A percentile compares a stretch with the other conserved stretches of the same genome.
Conservation (phyloP, 2,329 filamentous ascomycete species). For the Stagonosporopsis tanaceti region DNA sequence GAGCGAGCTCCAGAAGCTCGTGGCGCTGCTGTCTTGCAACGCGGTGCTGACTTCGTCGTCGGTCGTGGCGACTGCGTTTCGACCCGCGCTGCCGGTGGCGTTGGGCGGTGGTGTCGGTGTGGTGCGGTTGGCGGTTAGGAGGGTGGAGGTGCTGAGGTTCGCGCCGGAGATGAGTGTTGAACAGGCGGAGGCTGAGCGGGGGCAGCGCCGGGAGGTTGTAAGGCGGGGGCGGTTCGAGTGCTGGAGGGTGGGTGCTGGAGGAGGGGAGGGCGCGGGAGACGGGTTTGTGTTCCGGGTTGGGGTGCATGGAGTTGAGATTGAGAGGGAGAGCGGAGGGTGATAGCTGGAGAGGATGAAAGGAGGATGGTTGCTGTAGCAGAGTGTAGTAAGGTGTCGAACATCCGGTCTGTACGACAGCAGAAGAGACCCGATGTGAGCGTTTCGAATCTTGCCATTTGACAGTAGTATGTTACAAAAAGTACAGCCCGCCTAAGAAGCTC, state of each 20-base stretch:
- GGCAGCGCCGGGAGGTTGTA: constrained; percentile 48
- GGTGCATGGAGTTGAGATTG: constrained; percentile 19
- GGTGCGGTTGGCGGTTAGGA: constrained; percentile 45
- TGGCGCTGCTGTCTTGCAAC: constrained; percentile 21
- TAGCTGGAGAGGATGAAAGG: too few relatives aligned
- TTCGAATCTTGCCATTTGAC: constrained; percentile 11
- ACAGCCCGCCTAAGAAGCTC: constrained; percentile 13
- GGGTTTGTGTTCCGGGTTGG: constrained; percentile 42
- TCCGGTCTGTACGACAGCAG: not conserved
- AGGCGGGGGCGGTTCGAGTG: constrained; percentile 47
- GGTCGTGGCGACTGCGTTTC: constrained; percentile 14
- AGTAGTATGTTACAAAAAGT: constrained; percentile 18
- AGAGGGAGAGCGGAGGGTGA: not conserved
- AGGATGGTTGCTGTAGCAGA: not conserved
- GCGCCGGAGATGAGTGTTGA: constrained; percentile 48
- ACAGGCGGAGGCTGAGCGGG: constrained; percentile 48
- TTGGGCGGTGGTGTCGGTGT: constrained; percentile 39
- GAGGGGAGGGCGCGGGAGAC: constrained; percentile 18
- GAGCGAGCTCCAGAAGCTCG: constrained; percentile 15
- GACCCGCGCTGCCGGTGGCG: constrained; percentile 35
- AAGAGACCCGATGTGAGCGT: not conserved
- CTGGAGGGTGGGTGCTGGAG: constrained; percentile 33
- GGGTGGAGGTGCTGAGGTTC: constrained; percentile 48
- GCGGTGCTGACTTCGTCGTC: constrained; percentile 28
- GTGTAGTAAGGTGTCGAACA: not conserved